These are phyloP conservation scores for Torulaspora indica DNA, from an alignment of 805 yeast species.

Conservation along the genomic window DNA sequence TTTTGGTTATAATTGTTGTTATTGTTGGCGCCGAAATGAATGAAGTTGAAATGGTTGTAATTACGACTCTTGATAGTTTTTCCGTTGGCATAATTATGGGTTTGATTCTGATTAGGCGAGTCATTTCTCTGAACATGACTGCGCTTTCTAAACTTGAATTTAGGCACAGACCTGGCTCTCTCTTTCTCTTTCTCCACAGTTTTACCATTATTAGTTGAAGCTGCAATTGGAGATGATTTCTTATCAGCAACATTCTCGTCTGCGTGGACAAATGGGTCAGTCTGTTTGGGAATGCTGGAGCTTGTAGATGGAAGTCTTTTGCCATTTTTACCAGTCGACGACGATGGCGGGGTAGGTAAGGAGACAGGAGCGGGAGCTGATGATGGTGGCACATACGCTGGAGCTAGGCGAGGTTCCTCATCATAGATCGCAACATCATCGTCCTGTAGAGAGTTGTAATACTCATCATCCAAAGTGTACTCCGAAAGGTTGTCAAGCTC, in stretches of 20 bases:
- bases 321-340: constrained; percentile 13
- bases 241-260: neutral
- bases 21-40: constrained; percentile 15
- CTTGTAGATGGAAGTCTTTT: constrained; percentile 5
- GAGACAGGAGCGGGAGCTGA: constrained; percentile 32
- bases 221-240: constrained; percentile 2
- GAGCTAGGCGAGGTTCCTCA: constrained; percentile 23
- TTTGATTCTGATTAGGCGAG: constrained; percentile 6
- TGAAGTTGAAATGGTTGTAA: constrained; percentile 11
- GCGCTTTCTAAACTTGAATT: constrained; percentile 30
- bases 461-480: constrained; percentile 82
- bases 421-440: constrained; percentile 30
- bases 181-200: constrained; percentile 11
- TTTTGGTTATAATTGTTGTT: constrained; percentile 16
- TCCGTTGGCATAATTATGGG: constrained; percentile 3
- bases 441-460: constrained; percentile 42
- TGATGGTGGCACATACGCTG: constrained; percentile 25
- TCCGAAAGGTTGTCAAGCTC: constrained; percentile 58
- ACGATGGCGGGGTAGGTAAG: constrained; percentile 30
- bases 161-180: constrained; percentile 32
- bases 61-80: constrained; percentile 13
- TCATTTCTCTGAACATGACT: constrained; percentile 19
- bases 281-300: neutral
- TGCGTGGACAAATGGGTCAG: neutral
- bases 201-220: neutral